These are phyloP conservation scores for Colletotrichum truncatum DNA, from an alignment of 2,329 filamentous ascomycete species.

Conservation along the genomic window DNA sequence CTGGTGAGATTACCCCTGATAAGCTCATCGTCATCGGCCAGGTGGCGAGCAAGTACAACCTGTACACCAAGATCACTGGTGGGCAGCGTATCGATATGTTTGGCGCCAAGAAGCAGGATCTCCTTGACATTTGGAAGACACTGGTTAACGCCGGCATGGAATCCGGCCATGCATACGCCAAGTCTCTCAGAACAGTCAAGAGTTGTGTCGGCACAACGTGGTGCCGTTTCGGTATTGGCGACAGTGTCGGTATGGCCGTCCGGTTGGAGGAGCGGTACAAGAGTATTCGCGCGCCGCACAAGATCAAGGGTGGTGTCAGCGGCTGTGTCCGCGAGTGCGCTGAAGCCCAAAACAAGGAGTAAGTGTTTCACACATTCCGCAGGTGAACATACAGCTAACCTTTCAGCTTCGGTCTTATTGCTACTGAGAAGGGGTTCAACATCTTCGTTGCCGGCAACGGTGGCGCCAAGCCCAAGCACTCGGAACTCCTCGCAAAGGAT, in stretches of 20 bases:
- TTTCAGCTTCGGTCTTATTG: slow-evolving; percentile 83
- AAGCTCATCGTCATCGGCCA: slow-evolving; percentile 85
- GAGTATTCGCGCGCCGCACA: slow-evolving; percentile 87
- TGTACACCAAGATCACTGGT: slow-evolving; percentile 94
- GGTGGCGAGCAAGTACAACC: slow-evolving; percentile 82
- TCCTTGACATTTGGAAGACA: slow-evolving; percentile 82
- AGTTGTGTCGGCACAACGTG: slow-evolving; percentile 91
- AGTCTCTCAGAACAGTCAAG: slow-evolving; percentile 89
- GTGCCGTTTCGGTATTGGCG: slow-evolving; percentile 89
- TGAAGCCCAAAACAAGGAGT: slow-evolving; percentile 93
- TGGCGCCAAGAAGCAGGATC: slow-evolving; percentile 86
- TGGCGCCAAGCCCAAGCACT: slow-evolving; percentile 84
- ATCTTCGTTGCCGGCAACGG: slow-evolving; percentile 92
- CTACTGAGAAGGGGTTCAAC: slow-evolving; percentile 93
- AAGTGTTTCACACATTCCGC: slow-evolving; percentile 39
- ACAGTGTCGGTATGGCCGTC: slow-evolving; percentile 91
- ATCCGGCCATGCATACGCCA: slow-evolving; percentile 90
- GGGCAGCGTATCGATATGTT: slow-evolving; percentile 95
- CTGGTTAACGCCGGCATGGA: slow-evolving; percentile 89
- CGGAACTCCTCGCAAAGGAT: slow-evolving; percentile 86
- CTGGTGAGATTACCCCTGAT: slow-evolving; percentile 87
- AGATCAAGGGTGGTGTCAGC: slow-evolving; percentile 89
- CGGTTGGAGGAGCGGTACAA: slow-evolving; percentile 91
- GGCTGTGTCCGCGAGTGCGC: slow-evolving; percentile 94
- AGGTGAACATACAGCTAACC: slow-evolving; percentile 26